These are phyloP conservation scores for Solanum peruvianum DNA, from an alignment of 257 asterid genomes.

Conservation along the genomic window DNA sequence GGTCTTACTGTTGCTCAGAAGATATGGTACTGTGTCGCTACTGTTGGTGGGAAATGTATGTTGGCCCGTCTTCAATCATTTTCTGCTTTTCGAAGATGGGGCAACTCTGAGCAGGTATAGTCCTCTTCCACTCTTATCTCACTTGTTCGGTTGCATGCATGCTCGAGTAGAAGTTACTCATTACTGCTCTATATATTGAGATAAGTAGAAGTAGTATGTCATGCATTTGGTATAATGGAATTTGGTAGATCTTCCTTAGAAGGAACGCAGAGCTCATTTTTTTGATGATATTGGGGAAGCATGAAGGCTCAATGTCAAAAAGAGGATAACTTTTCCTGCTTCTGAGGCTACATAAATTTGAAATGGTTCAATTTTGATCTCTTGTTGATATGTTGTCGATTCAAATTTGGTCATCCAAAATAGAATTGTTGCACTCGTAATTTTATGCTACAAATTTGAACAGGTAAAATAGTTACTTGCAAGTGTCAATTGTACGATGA, in stretches of 20 bases:
- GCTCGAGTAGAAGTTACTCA: not conserved
- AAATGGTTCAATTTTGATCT: not conserved
- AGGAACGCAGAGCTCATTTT: not conserved
- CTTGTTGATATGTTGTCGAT: not conserved
- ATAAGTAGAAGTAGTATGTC: not conserved
- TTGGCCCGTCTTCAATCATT: slow-evolving; percentile 85
- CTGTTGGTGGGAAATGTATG: slow-evolving; percentile 87
- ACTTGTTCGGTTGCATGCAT: not conserved
- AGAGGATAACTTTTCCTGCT: not conserved
- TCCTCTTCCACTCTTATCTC: not conserved
- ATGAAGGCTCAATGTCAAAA: not conserved
- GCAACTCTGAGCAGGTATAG: slow-evolving; percentile 79
- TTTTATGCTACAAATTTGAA: not conserved
- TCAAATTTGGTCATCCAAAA: not conserved
- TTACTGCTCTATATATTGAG: not conserved
- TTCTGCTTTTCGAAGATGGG: slow-evolving; percentile 95
- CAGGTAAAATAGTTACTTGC: not conserved
- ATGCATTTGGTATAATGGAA: not conserved
- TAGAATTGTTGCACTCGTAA: not conserved
- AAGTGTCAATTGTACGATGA: not conserved
- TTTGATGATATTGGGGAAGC: not conserved
- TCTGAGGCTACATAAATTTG: not conserved
- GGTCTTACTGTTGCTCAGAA: slow-evolving; percentile 79
- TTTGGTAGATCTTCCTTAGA: not conserved
- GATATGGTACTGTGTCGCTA: slow-evolving; percentile 77